Conservation (phyloP, 2,329 filamentous ascomycete species). For the Aspergillus jensenii region DNA sequence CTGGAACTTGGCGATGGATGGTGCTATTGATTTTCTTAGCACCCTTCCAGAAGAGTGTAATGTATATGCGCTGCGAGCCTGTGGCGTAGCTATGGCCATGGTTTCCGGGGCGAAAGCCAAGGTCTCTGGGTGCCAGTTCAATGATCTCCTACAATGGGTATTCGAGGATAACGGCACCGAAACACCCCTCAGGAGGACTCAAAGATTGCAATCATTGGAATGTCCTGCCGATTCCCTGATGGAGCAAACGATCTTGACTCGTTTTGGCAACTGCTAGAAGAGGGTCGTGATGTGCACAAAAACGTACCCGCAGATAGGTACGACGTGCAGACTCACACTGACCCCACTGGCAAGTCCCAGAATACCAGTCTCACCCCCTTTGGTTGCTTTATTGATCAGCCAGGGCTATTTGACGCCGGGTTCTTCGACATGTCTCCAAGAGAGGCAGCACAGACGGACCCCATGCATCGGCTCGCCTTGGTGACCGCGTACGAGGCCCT, state of each 20-base stretch:
- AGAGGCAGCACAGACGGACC: constrained; percentile 64
- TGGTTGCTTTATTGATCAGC: constrained; percentile 38
- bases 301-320: constrained; percentile 35
- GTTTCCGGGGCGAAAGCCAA: not conserved
- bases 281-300: constrained; percentile 31
- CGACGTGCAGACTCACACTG: constrained; percentile 32
- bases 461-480: constrained; percentile 72
- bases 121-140: too few relatives aligned
- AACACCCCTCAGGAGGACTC: not conserved
- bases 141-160: not conserved
- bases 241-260: constrained; percentile 59
- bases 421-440: constrained; percentile 61
- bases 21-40: not conserved
- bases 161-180: too few relatives aligned
- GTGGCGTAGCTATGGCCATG: not conserved
- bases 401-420: constrained; percentile 38
- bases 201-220: constrained; percentile 67
- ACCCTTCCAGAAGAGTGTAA: too few relatives aligned
- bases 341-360: constrained; percentile 30
- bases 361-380: constrained; percentile 32
- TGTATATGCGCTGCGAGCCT: too few relatives aligned
- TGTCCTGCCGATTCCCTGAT: constrained; percentile 71
- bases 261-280: constrained; percentile 56
- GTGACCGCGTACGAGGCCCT: constrained; percentile 76
- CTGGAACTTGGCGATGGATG: not conserved